Evolutionary conservation across 495 filamentous ascomycete species (phyloP).

Genomic region (Penicillium atrosanguineum): DNA sequence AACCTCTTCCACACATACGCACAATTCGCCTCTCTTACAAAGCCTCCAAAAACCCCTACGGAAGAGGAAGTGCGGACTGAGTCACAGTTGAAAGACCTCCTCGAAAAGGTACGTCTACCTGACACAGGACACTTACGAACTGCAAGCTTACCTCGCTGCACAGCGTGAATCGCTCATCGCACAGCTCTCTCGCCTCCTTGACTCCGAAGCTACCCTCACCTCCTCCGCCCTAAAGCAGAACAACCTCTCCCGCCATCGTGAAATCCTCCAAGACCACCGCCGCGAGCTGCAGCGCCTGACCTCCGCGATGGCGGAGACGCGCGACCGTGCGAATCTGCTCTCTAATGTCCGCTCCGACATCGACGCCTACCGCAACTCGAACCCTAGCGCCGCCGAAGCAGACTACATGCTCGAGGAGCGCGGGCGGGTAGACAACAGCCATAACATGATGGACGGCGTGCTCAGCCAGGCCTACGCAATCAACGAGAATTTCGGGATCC

Average conservation of each 20-base stretch:
- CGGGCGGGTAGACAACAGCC: slow-evolving; percentile 75
- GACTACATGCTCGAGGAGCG: slow-evolving; percentile 98
- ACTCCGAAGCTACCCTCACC: slow-evolving; percentile 86
- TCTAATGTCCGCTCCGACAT: slow-evolving; percentile 90
- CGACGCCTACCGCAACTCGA: slow-evolving; percentile 75
- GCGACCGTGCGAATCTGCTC: slow-evolving; percentile 88
- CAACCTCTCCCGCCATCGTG: slow-evolving; percentile 88
- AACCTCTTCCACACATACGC: slow-evolving; percentile 92
- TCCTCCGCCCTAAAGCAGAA: slow-evolving; percentile 91
- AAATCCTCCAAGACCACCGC: slow-evolving; percentile 82
- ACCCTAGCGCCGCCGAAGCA: slow-evolving; percentile 77
- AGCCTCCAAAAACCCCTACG: slow-evolving; percentile 76
- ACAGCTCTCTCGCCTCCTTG: slow-evolving; percentile 84
- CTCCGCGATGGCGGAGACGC: slow-evolving; percentile 63
- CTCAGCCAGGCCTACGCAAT: slow-evolving; percentile 96
- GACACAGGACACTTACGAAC: slow-evolving; percentile 1
- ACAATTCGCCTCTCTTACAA: slow-evolving; percentile 80
- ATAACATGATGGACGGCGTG: slow-evolving; percentile 84
- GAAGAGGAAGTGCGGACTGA: slow-evolving; percentile 83
- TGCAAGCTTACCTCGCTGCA: slow-evolving; percentile 3
- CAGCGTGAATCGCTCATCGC: slow-evolving; percentile 79
- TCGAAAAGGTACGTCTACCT: slow-evolving; percentile 48
- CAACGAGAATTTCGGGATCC: slow-evolving; percentile 83
- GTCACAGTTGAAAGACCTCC: slow-evolving; percentile 76
- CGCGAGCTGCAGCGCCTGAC: slow-evolving; percentile 75